Base-by-base conservation (phyloP, 2,329 filamentous ascomycete species). In the Botryotinia calthae region DNA sequence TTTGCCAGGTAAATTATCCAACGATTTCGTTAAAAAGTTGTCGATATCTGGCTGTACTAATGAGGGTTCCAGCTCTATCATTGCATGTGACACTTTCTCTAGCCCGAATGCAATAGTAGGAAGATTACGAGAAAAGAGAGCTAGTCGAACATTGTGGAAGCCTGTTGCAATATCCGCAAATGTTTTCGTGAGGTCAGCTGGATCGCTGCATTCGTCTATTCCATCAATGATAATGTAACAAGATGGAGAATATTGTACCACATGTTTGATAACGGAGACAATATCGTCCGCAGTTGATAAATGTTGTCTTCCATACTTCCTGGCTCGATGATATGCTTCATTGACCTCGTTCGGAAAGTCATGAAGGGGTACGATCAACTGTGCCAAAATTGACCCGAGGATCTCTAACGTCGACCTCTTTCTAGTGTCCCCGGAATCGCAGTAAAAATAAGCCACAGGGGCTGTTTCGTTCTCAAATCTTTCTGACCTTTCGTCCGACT, bases 301-400 rank as follows among this genome's bases (percentile, higher is more conserved):
- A 48, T 72, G 63, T 18, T 48, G 48, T 67, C 70, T 72, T 22
- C 70, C 70, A 61, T 72, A 72, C 56, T 72, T 72, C 12, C 40
- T 68, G 3, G 70, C 70, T 31, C 62, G 40, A 22, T 31, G 10
- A 59, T 72, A 72, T 6, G 70, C 63, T 46, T 66, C 31, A 12
- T 48, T 31, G 40, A 72, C 40, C 20, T 42, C 63, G 16, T 44
- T 40, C 1, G 70, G 63, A 14, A 58, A 67, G 12, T 51, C 10
- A 20, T 51, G 25, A 51, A 59, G 66, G 7, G 54, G 40, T 25
- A 31, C 46, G 22, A 72, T 67, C 18, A 72, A 34, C 25, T 72
- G 70, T 48, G 70, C 70, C 18, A 72, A 61, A 28, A 72, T 51
- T 9, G 70, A 68, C 14, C 70, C 62, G 12, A 72, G 58, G 14